Base-by-base conservation (phyloP, 306 rosid genomes). In the Notholithocarpus densiflorus region DNA sequence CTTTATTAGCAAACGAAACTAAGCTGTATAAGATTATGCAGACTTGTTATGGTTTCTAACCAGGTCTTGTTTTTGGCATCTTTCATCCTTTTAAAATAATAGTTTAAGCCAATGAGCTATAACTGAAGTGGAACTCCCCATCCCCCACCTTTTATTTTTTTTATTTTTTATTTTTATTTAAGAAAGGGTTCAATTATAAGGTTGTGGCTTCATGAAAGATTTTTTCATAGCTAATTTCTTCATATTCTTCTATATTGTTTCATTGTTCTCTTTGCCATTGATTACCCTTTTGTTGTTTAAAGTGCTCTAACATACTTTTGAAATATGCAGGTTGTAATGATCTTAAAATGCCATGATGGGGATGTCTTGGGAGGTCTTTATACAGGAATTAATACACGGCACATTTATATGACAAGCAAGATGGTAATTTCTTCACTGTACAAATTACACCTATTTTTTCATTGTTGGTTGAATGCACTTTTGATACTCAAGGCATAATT, bases 311-410 rank as follows among this genome's bases (percentile, higher is more conserved):
- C 21, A 54, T 64, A 18, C 53, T 20, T 17, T 71, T 54, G 54
- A 57, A 21, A 55, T 73, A 14, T 81, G 21, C 78, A 96, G 99
- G 99, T 96, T 85, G 99, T 96, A 78, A 91, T 96, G 99, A 76
- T 92, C 81, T 73, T 96, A 76, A 89, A 80, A 85, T 87, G 93
- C 51, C 92, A 89, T 27, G 89, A 93, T 51, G 92, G 82, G 59
- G 84, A 86, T 32, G 84, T 88, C 77, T 80, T 84, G 82, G 93
- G 87, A 51, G 94, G 94, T 29, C 96, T 93, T 68, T 76, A 81
- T 82, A 91, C 98, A 2, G 97, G 97, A 73, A 82, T 93, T 72
- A 90, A 93, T 81, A 9, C 93, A 5, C 87, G 75, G 57, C 93
- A 93, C 81, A 96, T 96, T 80, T 89, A 56, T 72, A 1, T 88